Percentiles rank a stretch among this genome's conserved stretches.
These are phyloP conservation scores for Dryadomyces quercus-mongolicae DNA, from an alignment of 2,329 filamentous ascomycete species.

Conservation along the genomic window DNA sequence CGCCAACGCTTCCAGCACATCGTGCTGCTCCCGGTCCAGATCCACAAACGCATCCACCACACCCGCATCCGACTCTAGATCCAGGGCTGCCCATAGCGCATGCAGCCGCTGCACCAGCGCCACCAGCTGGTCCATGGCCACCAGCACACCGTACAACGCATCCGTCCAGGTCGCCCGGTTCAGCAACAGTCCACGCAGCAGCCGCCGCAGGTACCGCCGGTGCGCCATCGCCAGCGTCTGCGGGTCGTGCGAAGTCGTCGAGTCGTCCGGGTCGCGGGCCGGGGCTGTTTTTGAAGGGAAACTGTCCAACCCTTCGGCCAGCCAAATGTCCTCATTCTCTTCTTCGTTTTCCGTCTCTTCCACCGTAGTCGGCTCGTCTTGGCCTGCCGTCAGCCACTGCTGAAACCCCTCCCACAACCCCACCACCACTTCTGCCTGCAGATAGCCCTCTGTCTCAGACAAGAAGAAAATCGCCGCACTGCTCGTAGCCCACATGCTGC, in stretches of 20 bases:
- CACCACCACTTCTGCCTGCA: slow-evolving; percentile 80
- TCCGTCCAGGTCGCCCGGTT: slow-evolving; percentile 51
- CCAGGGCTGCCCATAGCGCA: slow-evolving; percentile 62
- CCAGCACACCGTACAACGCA: slow-evolving; percentile 52
- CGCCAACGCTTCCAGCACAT: slow-evolving; percentile 52
- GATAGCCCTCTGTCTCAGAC: slow-evolving; percentile 74
- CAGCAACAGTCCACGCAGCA: slow-evolving; percentile 56
- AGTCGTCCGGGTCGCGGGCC: background rate
- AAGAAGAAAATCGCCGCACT: slow-evolving; percentile 82
- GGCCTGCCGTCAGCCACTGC: slow-evolving; percentile 51
- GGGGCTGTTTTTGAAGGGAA: background rate
- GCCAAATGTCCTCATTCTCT: slow-evolving; percentile 30
- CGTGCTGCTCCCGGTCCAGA: slow-evolving; percentile 58
- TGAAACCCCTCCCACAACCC: slow-evolving; percentile 73
- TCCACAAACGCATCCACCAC: slow-evolving; percentile 66
- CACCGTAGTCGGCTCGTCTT: slow-evolving; percentile 14
- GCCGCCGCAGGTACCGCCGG: slow-evolving; percentile 57
- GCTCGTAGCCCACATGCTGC: slow-evolving; percentile 80
- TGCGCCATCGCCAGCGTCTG: slow-evolving; percentile 76
- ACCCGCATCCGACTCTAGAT: slow-evolving; percentile 71
- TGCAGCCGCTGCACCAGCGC: slow-evolving; percentile 67
- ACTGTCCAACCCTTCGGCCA: slow-evolving; percentile 14
- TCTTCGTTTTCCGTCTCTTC: slow-evolving; percentile 18
- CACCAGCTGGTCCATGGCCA: slow-evolving; percentile 70
- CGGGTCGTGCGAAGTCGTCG: slow-evolving; percentile 45